Evolutionary conservation across 352 stramenopile genomes (phyloP).

Genomic region (Phytophthora multivora): DNA sequence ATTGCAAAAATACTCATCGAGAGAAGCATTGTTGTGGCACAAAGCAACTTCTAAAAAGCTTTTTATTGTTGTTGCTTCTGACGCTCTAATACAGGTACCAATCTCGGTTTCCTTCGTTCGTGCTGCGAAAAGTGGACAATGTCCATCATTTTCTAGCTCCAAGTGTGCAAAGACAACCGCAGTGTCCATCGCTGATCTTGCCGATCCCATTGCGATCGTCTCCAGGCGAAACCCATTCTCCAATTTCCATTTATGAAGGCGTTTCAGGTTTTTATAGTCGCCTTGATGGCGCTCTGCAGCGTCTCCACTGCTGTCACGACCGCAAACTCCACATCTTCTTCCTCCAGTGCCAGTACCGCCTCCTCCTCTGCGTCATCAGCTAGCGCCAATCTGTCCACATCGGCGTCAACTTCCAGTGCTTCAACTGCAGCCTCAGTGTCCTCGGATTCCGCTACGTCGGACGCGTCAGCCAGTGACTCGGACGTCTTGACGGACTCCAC

Average conservation of each 20-base stretch:
- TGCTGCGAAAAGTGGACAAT: neutral
- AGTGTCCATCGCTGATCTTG: neutral
- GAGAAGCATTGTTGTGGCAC: too few species aligned
- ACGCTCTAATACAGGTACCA: neutral
- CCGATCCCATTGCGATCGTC: neutral
- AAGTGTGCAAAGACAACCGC: neutral
- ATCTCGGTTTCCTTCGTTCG: neutral
- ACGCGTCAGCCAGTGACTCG: conserved; percentile 3
- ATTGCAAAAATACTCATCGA: too few species aligned
- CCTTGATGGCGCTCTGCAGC: conserved; percentile 7
- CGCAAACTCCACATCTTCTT: neutral
- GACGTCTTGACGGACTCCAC: conserved; percentile 3
- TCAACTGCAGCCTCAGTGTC: neutral
- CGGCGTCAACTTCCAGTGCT: neutral
- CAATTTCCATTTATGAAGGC: conserved; percentile 21
- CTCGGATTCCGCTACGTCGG: conserved; percentile 1
- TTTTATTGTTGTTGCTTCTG: too few species aligned
- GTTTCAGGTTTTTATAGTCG: conserved; percentile 14
- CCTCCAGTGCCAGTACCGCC: too few species aligned
- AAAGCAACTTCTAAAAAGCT: too few species aligned
- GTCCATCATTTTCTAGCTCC: conserved; percentile 7
- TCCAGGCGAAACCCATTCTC: neutral
- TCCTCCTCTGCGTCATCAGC: conserved; percentile 1
- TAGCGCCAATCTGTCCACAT: neutral
- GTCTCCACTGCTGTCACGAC: conserved; percentile 2